Evolutionary conservation across 257 asterid species (phyloP).

Genomic region (Scutellaria galericulata): DNA sequence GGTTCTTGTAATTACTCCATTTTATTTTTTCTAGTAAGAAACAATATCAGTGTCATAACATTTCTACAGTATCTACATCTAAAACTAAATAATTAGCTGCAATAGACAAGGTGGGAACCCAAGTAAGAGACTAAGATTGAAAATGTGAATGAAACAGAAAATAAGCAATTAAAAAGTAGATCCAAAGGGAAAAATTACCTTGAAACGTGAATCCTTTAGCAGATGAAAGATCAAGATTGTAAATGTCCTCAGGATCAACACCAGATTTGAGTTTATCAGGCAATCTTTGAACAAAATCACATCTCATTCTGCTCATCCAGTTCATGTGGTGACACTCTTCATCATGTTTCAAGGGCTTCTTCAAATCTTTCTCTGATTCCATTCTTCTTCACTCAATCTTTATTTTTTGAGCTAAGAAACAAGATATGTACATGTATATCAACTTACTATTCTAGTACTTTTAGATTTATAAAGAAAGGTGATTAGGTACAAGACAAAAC

Average conservation of each 20-base stretch:
- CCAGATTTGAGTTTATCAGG: constrained; percentile 50
- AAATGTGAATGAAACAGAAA: too few species aligned
- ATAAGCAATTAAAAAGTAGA: too few species aligned
- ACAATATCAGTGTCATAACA: too few species aligned
- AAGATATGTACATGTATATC: neutral
- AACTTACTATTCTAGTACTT: neutral
- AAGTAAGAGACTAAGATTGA: too few species aligned
- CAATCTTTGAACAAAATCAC: constrained; percentile 47
- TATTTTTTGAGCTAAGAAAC: neutral
- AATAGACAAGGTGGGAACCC: too few species aligned
- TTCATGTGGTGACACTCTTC: neutral
- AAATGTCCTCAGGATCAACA: constrained; percentile 42
- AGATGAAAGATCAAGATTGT: constrained; percentile 42
- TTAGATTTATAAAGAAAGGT: too few species aligned
- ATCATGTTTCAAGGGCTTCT: constrained; percentile 30
- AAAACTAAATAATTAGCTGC: too few species aligned
- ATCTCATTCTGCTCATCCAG: constrained; percentile 41
- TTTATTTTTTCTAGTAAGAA: too few species aligned
- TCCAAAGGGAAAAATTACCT: constrained; percentile 31
- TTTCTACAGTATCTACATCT: too few species aligned
- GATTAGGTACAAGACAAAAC: neutral
- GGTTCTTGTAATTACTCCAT: too few species aligned
- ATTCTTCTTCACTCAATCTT: constrained; percentile 17
- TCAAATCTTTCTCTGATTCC: constrained; percentile 38
- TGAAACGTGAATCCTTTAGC: constrained; percentile 38